phyloP scores from a whole-genome alignment of 2,329 filamentous ascomycete species.

The Arachnomyces sp. region DNA sequence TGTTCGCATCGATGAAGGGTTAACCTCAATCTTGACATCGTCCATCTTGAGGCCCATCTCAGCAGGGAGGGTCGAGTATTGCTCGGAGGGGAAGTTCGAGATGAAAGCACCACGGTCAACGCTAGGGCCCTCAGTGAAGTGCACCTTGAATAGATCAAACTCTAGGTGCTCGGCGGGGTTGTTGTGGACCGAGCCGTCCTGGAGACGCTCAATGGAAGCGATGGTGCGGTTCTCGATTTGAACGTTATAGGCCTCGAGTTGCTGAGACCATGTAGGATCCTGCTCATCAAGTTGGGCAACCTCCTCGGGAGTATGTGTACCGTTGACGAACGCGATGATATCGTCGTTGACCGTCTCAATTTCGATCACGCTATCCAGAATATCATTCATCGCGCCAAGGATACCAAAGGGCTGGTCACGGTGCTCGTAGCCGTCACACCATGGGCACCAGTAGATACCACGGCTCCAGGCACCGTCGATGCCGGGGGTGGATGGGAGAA shows the following conservation, averaged over 20 bases:
- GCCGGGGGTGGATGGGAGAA: slow-evolving; percentile 49
- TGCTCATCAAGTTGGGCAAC: slow-evolving; percentile 33
- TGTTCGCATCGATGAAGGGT: slow-evolving; percentile 41
- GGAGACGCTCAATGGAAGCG: slow-evolving; percentile 39
- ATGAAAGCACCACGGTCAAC: slow-evolving; percentile 47
- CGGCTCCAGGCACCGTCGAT: slow-evolving; percentile 48
- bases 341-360: slow-evolving; percentile 48
- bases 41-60: slow-evolving; percentile 42
- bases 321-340: slow-evolving; percentile 52
- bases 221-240: slow-evolving; percentile 51
- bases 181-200: slow-evolving; percentile 23
- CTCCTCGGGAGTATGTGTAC: slow-evolving; percentile 43
- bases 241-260: slow-evolving; percentile 44
- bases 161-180: slow-evolving; percentile 31
- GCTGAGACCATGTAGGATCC: slow-evolving; percentile 42
- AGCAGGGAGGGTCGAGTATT: slow-evolving; percentile 41
- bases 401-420: slow-evolving; percentile 51
- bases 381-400: slow-evolving; percentile 38
- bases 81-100: slow-evolving; percentile 40
- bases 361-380: slow-evolving; percentile 42
- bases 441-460: slow-evolving; percentile 56
- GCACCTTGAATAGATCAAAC: slow-evolving; percentile 48
- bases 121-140: slow-evolving; percentile 41
- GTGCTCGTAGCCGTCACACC: slow-evolving; percentile 57
- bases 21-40: slow-evolving; percentile 38